Conservation (phyloP, 257 asterid genomes). For the Solanum habrochaites region DNA sequence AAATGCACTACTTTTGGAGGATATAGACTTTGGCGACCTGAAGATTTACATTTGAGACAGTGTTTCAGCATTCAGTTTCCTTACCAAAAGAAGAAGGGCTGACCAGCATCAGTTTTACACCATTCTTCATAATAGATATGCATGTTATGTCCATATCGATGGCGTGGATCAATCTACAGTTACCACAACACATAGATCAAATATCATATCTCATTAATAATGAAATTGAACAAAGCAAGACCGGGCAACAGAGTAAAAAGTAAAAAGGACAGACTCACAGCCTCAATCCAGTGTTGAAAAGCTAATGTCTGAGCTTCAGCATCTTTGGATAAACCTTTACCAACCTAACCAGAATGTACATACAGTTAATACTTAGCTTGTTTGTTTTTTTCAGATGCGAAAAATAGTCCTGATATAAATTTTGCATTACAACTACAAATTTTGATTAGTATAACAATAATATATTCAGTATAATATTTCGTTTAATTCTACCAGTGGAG, state of each 20-base stretch:
- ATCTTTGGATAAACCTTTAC: constrained; percentile 74
- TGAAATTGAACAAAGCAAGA: not conserved
- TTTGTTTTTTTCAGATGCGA: not conserved
- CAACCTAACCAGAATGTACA: constrained; percentile 49
- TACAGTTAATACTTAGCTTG: not conserved
- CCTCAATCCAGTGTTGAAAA: constrained; percentile 98
- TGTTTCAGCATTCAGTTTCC: constrained; percentile 8
- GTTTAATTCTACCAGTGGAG: fast-evolving
- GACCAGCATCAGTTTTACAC: constrained; percentile 73
- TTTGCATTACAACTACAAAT: not conserved
- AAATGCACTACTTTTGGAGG: not conserved
- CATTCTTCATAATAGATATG: constrained; percentile 79
- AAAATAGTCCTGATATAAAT: not conserved
- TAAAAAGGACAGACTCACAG: constrained; percentile 37
- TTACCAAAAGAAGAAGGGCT: constrained; percentile 96
- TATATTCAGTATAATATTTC: fast-evolving
- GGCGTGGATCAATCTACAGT: constrained; percentile 84
- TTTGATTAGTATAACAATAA: not conserved
- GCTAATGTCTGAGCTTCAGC: constrained; percentile 80
- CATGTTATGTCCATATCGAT: constrained; percentile 89
- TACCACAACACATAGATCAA: not conserved
- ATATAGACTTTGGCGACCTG: not conserved
- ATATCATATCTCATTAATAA: not conserved
- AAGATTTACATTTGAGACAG: not conserved
- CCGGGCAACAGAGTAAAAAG: not conserved